phyloP scores from a whole-genome alignment of 352 stramenopile species.

The Halophytophthora polymorphica region DNA sequence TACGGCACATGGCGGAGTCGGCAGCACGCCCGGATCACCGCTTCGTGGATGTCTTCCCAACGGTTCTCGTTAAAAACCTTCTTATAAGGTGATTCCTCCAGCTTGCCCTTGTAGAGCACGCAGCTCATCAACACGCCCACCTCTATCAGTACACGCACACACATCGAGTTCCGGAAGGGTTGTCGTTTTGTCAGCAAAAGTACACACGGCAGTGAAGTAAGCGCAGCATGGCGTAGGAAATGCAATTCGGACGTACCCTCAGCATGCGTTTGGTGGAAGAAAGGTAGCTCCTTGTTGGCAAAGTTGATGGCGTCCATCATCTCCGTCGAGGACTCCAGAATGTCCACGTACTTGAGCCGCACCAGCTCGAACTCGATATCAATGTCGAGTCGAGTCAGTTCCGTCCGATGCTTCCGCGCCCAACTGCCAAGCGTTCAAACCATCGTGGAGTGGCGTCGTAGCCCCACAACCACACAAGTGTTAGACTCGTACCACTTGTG shows the following conservation, averaged over 20 bases:
- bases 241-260: constrained; percentile 30
- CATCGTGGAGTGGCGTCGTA: no score
- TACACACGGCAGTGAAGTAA: neutral
- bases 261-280: constrained; percentile 57
- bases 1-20: constrained; percentile 66
- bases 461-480: no score
- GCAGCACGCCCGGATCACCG: constrained; percentile 72
- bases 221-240: neutral
- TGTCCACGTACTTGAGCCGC: constrained; percentile 78
- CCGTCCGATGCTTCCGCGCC: constrained; percentile 49
- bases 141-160: constrained; percentile 26
- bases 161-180: neutral
- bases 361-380: constrained; percentile 84
- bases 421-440: constrained; percentile 39
- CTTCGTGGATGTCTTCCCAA: constrained; percentile 71
- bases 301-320: constrained; percentile 72
- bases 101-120: constrained; percentile 68
- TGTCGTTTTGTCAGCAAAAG: neutral
- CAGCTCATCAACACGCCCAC: constrained; percentile 80
- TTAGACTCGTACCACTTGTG: no score
- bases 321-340: constrained; percentile 59
- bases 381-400: constrained; percentile 47
- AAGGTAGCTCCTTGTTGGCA: constrained; percentile 55
- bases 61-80: constrained; percentile 62
- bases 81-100: constrained; percentile 79